phyloP scores from a whole-genome alignment of 352 stramenopile species.

The Phytophthora multivora region DNA sequence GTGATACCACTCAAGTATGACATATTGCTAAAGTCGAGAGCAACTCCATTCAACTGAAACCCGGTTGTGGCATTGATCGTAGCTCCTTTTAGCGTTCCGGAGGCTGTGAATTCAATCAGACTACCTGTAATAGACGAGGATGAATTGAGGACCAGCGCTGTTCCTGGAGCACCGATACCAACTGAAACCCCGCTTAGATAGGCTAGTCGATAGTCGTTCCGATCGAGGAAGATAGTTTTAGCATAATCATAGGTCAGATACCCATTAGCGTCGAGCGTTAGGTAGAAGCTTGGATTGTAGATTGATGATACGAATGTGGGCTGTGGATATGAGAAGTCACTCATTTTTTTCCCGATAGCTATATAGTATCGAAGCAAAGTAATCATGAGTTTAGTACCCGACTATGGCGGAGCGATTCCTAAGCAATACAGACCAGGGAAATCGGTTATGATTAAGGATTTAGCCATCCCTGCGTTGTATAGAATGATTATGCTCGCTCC shows the following conservation, averaged over 20 bases:
- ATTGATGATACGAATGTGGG: conserved; percentile 13
- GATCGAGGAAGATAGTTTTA: conserved; percentile 19
- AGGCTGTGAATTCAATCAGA: neutral
- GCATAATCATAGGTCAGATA: conserved; percentile 26
- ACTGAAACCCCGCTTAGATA: conserved; percentile 7
- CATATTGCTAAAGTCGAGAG: neutral
- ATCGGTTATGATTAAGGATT: conserved; percentile 11
- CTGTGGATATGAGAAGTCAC: conserved; percentile 21
- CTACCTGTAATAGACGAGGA: neutral
- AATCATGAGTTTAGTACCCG: conserved; percentile 18
- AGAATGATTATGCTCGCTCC: conserved; percentile 5
- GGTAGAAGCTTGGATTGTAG: conserved; percentile 27
- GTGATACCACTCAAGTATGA: neutral
- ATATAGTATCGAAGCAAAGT: conserved; percentile 24
- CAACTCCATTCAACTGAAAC: neutral
- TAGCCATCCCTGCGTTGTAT: neutral
- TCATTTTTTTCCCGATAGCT: conserved; percentile 19
- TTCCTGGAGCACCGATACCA: conserved; percentile 1
- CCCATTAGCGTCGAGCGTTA: conserved; percentile 7
- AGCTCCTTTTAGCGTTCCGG: neutral
- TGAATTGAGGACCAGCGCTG: conserved; percentile 1
- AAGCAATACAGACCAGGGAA: conserved; percentile 19
- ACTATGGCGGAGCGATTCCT: conserved; percentile 9
- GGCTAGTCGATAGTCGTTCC: conserved; percentile 20
- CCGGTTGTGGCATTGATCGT: neutral